Conservation (phyloP, 2,329 filamentous ascomycete genomes). For the Parastagonospora avenae region DNA sequence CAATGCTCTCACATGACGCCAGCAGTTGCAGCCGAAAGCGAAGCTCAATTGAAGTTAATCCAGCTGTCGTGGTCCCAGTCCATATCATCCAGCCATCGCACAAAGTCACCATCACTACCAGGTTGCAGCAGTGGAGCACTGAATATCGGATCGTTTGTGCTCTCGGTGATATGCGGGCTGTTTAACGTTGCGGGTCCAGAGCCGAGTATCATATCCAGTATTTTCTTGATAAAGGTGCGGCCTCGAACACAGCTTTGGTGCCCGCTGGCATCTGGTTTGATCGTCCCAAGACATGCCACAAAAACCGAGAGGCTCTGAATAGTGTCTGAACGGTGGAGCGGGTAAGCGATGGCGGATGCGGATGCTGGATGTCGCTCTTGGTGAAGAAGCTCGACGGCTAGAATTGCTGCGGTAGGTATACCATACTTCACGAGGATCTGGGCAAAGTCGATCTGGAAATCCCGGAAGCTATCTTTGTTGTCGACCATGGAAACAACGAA, state of each 20-base stretch:
- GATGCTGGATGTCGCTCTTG: slow-evolving; percentile 43
- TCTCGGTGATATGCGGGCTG: slow-evolving; percentile 6
- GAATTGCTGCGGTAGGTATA: slow-evolving; percentile 49
- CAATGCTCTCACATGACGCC: neutral
- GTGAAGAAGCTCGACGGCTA: slow-evolving; percentile 52
- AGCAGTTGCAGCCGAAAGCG: neutral
- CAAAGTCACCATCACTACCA: slow-evolving; percentile 50
- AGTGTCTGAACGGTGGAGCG: slow-evolving; percentile 51
- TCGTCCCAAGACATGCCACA: slow-evolving; percentile 47
- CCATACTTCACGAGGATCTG: slow-evolving; percentile 48
- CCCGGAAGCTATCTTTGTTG: slow-evolving; percentile 47
- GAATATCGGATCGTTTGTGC: slow-evolving; percentile 34
- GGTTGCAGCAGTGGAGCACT: slow-evolving; percentile 41
- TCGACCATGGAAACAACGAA: slow-evolving; percentile 46
- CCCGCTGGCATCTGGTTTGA: slow-evolving; percentile 48
- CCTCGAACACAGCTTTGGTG: slow-evolving; percentile 51
- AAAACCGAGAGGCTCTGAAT: slow-evolving; percentile 55
- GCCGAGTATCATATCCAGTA: slow-evolving; percentile 51
- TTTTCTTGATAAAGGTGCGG: slow-evolving; percentile 47
- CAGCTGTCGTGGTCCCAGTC: slow-evolving; percentile 49
- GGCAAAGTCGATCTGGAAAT: slow-evolving; percentile 51
- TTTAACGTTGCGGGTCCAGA: slow-evolving; percentile 19
- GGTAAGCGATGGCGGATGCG: slow-evolving; percentile 27
- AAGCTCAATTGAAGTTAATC: slow-evolving; percentile 30
- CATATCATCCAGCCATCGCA: slow-evolving; percentile 52